phyloP scores from a whole-genome alignment of 2,329 filamentous ascomycete species.

The Phialemonium atrogriseum region DNA sequence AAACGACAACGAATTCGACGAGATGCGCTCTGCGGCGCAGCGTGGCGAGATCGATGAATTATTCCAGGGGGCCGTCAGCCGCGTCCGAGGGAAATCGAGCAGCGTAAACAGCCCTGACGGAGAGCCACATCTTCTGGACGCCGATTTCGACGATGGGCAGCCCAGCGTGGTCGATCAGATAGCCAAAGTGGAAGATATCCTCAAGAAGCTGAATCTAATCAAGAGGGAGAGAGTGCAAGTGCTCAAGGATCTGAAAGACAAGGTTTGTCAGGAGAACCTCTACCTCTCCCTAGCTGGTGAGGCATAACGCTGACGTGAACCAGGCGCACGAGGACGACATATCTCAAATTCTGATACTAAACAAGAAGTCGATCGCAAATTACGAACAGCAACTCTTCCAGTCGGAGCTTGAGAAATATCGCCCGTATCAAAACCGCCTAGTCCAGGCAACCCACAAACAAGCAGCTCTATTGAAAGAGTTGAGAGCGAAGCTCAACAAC shows the following conservation, averaged over 20 bases:
- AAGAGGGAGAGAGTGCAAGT: constrained; percentile 89
- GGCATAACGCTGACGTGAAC: constrained; percentile 9
- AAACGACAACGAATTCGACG: constrained; percentile 82
- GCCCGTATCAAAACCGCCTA: constrained; percentile 83
- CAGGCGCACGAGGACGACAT: constrained; percentile 96
- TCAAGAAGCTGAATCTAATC: constrained; percentile 85
- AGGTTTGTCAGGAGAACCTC: constrained; percentile 51
- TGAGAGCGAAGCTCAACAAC: constrained; percentile 78
- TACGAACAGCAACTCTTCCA: constrained; percentile 91
- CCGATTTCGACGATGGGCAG: constrained; percentile 76
- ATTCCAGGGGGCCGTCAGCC: constrained; percentile 80
- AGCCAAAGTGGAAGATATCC: constrained; percentile 73
- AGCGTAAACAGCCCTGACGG: constrained; percentile 51
- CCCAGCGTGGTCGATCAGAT: constrained; percentile 86
- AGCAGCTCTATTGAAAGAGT: constrained; percentile 85
- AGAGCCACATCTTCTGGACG: constrained; percentile 79
- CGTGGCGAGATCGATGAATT: constrained; percentile 79
- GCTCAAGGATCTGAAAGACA: constrained; percentile 93
- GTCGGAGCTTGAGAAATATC: constrained; percentile 94
- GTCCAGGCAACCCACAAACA: constrained; percentile 95
- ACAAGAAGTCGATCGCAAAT: constrained; percentile 92
- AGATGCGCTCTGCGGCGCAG: constrained; percentile 87
- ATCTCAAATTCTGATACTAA: constrained; percentile 91
- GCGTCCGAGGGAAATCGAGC: constrained; percentile 59
- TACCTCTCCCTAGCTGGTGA: neutral